phyloP scores from a whole-genome alignment of 768 basidiomycete genomes.

The Rhodotorula paludigena region DNA sequence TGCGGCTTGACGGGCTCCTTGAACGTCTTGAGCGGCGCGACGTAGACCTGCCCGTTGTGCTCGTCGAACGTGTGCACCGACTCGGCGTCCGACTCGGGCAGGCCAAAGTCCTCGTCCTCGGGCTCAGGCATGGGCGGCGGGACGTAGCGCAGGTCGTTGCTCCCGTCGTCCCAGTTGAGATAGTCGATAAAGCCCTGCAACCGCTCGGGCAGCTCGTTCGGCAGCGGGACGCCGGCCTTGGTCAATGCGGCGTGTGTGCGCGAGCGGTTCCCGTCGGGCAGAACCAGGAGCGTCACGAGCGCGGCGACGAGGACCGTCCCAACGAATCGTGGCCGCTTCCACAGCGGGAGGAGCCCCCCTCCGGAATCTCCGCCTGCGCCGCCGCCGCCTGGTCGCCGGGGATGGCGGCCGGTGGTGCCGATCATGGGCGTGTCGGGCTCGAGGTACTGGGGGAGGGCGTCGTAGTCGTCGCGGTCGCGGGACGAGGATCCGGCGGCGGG shows the following conservation, averaged over 20 bases:
- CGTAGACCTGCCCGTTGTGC: slow-evolving; percentile 40
- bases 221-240: slow-evolving; percentile 38
- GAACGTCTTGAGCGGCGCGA: slow-evolving; percentile 28
- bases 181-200: slow-evolving; percentile 34
- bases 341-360: neutral
- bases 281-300: slow-evolving; percentile 35
- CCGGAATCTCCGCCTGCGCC: neutral
- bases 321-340: slow-evolving; percentile 28
- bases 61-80: slow-evolving; percentile 26
- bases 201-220: slow-evolving; percentile 36
- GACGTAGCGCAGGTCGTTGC: slow-evolving; percentile 32
- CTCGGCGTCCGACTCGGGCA: slow-evolving; percentile 22
- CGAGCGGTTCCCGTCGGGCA: slow-evolving; percentile 37
- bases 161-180: slow-evolving; percentile 32
- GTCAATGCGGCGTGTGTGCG: slow-evolving; percentile 37
- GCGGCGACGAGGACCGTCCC: slow-evolving; percentile 31
- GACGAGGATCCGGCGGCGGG: too few species aligned
- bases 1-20: slow-evolving; percentile 50
- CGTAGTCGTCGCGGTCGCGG: slow-evolving; percentile 8
- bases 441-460: slow-evolving; percentile 24
- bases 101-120: slow-evolving; percentile 22
- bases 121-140: slow-evolving; percentile 23
- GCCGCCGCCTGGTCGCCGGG: neutral
- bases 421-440: slow-evolving; percentile 28
- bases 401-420: slow-evolving; percentile 1